phyloP scores from a whole-genome alignment of 2,329 filamentous ascomycete genomes.

The Venturia aucupariae region DNA sequence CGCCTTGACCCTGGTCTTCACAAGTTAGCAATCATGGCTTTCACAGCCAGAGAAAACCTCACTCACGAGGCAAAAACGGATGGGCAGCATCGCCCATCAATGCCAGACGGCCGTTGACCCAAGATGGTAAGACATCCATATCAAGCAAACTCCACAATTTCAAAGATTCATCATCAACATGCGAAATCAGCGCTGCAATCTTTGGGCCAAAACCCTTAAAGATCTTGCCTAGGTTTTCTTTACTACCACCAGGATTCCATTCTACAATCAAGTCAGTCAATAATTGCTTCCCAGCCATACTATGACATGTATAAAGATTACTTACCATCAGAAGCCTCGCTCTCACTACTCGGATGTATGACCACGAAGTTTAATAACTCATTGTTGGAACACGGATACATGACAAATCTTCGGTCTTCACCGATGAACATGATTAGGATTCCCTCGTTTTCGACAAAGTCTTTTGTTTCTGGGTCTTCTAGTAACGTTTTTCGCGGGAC shows the following conservation, averaged over 20 bases:
- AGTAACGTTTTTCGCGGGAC: constrained; percentile 37
- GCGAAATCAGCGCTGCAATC: background rate
- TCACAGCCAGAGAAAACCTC: constrained; percentile 20
- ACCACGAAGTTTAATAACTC: constrained; percentile 38
- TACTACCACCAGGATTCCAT: constrained; percentile 27
- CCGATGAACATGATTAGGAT: constrained; percentile 37
- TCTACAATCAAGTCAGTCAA: constrained; percentile 20
- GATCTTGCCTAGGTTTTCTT: constrained; percentile 27
- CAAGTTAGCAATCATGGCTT: background rate
- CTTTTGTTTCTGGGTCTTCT: constrained; percentile 31
- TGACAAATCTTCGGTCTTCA: constrained; percentile 35
- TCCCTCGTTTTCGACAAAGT: constrained; percentile 30
- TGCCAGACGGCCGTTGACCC: constrained; percentile 45
- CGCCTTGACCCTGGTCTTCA: constrained; percentile 50
- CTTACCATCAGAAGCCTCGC: constrained; percentile 18
- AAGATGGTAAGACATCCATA: constrained; percentile 49
- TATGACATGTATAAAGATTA: background rate
- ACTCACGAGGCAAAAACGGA: constrained; percentile 48
- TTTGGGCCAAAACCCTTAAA: constrained; percentile 30
- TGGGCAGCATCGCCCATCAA: constrained; percentile 60
- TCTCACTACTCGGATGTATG: constrained; percentile 29
- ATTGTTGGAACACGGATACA: constrained; percentile 40
- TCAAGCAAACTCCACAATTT: constrained; percentile 52
- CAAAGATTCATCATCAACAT: constrained; percentile 27
- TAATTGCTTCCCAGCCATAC: no score